Base-by-base conservation (phyloP, 2,329 filamentous ascomycete species). In the Aspergillus sp. region DNA sequence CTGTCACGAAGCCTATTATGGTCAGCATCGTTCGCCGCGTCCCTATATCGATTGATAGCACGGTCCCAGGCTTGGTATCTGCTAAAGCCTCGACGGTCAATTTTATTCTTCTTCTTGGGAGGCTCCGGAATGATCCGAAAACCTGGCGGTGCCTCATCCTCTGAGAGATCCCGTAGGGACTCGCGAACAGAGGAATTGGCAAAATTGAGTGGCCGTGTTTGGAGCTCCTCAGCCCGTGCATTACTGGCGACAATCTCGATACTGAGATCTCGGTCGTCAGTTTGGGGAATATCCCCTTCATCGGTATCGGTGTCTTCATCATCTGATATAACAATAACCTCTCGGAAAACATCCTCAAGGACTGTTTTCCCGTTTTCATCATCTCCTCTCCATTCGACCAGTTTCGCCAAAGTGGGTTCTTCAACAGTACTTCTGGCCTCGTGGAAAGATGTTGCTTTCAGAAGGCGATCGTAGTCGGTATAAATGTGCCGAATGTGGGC, bases 371-470 rank as follows among this genome's bases (percentile, higher is more conserved):
- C 74, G 65, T 60, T 72, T 48, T 78, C 75, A 54, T 77, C 72
- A 58, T 83, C 78, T 37, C 80, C 81, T 46, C 79, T 72, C 81
- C 81, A 85, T 58, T 80, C 74, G 41, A 80, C 74, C 36, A 85
- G 64, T 56, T 77, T 79, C 19, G 73, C 69, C 19, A 83, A 64
- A 37, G 74, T 78, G 5, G 68, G 64, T 40, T 75, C 72, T 59
- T 83, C 78, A 26, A 83, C 77, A 31, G 67, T 58, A 32, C 67
- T 63, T 45, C 81, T 71, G 27, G 79, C 79, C 45, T 78, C 73
- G 46, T 72, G 68, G 65, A 78, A 82, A 13, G 67, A 69, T 5
- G 70, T 73, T 9, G 66, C 66, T 47, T 71, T 75, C 32, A 84
- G 65, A 34, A 82, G 67, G 36, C 70, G 70, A 59, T 84, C 81